Conservation (phyloP, 371 early-diverging fungal genomes). For the Batkoa obscura region DNA sequence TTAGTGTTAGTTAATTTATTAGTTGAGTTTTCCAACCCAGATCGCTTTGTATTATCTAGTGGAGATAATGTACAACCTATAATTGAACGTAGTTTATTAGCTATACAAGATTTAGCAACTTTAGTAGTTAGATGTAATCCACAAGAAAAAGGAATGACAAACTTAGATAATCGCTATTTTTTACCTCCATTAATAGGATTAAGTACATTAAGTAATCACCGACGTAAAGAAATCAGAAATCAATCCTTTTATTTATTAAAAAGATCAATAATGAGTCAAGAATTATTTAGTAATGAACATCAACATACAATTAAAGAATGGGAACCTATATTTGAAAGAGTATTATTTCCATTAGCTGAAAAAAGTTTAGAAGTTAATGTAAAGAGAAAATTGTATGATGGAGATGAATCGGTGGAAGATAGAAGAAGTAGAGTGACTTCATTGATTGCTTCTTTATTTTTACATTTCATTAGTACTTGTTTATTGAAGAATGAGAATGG, state of each 20-base stretch:
- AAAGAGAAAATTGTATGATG: neutral
- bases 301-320: neutral
- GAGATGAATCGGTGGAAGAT: neutral
- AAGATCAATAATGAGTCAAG: neutral
- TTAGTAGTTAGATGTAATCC: neutral
- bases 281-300: neutral
- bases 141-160: neutral
- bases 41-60: neutral
- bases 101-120: conserved; percentile 2
- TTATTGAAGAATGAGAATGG: neutral
- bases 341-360: neutral
- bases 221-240: neutral
- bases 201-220: neutral
- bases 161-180: neutral
- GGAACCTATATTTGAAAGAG: neutral
- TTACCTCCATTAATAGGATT: conserved; percentile 4
- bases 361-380: neutral
- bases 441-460: neutral
- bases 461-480: neutral
- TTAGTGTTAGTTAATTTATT: neutral
- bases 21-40: conserved; percentile 1
- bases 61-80: neutral
- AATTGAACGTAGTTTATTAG: neutral
- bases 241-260: neutral
- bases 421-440: neutral